A percentile compares a stretch with the other conserved stretches of the same genome.
Evolutionary conservation across 1,284 basidiomycete species (phyloP).

Genomic region (Polyporus tsugae): DNA sequence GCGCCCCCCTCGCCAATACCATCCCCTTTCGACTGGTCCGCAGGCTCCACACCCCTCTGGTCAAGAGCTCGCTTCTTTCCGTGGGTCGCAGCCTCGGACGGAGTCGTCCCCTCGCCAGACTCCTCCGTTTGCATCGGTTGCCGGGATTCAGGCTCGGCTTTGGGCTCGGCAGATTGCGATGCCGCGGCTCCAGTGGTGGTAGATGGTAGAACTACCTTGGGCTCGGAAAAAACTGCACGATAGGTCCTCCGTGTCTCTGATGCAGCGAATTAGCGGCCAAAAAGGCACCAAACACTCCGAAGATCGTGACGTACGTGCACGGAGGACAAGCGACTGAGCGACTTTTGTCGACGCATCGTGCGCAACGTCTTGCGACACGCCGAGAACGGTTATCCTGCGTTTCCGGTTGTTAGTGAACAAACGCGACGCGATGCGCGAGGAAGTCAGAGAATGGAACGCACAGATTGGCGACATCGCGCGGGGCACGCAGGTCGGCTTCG

Average conservation of each 20-base stretch:
- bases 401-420: neutral
- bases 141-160: neutral
- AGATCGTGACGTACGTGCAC: slow-evolving; percentile 67
- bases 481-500: slow-evolving; percentile 69
- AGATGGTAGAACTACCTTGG: slow-evolving; percentile 63
- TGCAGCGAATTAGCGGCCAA: slow-evolving; percentile 6
- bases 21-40: slow-evolving; percentile 6
- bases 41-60: neutral
- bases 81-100: slow-evolving; percentile 11
- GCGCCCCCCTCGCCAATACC: slow-evolving; percentile 16
- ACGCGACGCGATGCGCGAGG: neutral
- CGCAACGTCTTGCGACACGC: slow-evolving; percentile 69
- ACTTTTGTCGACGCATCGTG: slow-evolving; percentile 67
- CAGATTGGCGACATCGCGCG: slow-evolving; percentile 79
- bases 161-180: neutral
- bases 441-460: slow-evolving; percentile 46
- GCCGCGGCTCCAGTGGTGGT: neutral
- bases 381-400: slow-evolving; percentile 65
- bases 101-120: neutral
- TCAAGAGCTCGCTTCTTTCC: slow-evolving; percentile 35
- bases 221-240: slow-evolving; percentile 77
- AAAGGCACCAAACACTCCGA: neutral
- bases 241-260: slow-evolving; percentile 67
- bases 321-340: slow-evolving; percentile 71
- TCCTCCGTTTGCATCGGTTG: slow-evolving; percentile 1